Evolutionary conservation across 768 basidiomycete species (phyloP).

Genomic region (Leccinum truebloodii): DNA sequence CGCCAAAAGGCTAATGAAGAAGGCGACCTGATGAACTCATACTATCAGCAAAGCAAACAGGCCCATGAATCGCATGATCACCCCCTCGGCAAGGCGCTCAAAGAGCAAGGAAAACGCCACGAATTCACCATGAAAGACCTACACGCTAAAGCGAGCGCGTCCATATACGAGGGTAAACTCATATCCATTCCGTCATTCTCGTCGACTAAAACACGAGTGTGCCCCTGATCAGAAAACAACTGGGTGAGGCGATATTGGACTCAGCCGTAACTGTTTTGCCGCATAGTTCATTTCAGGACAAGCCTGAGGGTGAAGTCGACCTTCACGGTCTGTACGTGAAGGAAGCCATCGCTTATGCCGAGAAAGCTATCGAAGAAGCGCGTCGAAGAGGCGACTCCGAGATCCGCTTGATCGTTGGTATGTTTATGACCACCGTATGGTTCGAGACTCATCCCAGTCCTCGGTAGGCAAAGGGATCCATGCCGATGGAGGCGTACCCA

Average conservation of each 20-base stretch:
- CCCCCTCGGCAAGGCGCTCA: conserved; percentile 43
- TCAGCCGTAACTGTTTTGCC: neutral
- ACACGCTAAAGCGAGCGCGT: conserved; percentile 78
- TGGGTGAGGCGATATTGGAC: conserved; percentile 38
- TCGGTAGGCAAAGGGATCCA: conserved; percentile 80
- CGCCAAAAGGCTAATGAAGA: no score
- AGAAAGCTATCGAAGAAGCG: conserved; percentile 67
- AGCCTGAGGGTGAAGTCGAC: conserved; percentile 72
- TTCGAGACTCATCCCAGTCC: neutral
- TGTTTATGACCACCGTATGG: conserved; percentile 26
- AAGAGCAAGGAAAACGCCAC: conserved; percentile 77
- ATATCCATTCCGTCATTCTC: conserved; percentile 12
- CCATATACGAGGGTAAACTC: conserved; percentile 68
- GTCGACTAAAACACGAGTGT: neutral
- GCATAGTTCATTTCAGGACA: conserved; percentile 44
- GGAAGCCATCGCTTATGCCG: conserved; percentile 78
- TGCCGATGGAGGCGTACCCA: conserved; percentile 71
- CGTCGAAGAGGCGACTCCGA: conserved; percentile 59
- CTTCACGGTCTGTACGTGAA: conserved; percentile 92
- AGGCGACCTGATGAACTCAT: no score
- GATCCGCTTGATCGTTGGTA: conserved; percentile 83
- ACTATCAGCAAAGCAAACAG: no score
- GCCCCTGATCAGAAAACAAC: conserved; percentile 64
- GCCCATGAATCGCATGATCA: no score
- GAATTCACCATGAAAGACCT: conserved; percentile 70